Evolutionary conservation across 2,329 filamentous ascomycete genomes (phyloP), one percentile per base, ranked within the genome.

Genomic region (Fusarium globosum): DNA sequence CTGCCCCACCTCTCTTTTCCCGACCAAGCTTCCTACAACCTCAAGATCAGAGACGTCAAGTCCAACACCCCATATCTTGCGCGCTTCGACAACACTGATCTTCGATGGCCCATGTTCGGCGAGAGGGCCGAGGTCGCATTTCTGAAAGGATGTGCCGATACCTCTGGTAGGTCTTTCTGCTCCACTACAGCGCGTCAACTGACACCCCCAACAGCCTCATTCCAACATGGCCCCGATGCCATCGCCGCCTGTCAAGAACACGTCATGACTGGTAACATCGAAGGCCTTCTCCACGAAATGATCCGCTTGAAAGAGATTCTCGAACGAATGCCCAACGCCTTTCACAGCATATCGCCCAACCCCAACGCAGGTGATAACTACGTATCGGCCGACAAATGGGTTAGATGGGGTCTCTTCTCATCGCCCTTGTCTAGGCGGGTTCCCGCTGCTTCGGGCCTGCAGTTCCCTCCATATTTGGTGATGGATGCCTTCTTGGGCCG

Each of bases 401-500:
- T 86, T n/a, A 82, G 85, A 26, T 87, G 85, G 85, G 86, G 80
- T 7, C 85, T 87, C 67, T 88, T 88, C 73, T 86, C 84, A 0
- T 82, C 87, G 0, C 86, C 86, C 1, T 75, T 88, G 1, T 88
- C 86, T 1, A 86, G 83, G 66, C 79, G 86, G 14, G 86, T 85
- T 6, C 86, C 87, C 0, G 87, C 86, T 4, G 84, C 86, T 1
- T 87, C 85, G 0, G 86, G 86, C 0, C 77, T 88, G 0, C 85
- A 88, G 57, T 88, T 88, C 51, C 86, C 86, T 0, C 86, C 87
- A 0, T 88, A 85, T 60, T 80, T 88, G 0, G 81, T 88, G 8
- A 88, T 88, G 86, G 86, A 88, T 73, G 87, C 86, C 0, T 88
- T 89, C 68, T 80, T 88, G 8, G 86, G 86, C 0, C 83, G 87